Conservation (phyloP, 2,329 filamentous ascomycete genomes). For the Epichloe aotearoae region DNA sequence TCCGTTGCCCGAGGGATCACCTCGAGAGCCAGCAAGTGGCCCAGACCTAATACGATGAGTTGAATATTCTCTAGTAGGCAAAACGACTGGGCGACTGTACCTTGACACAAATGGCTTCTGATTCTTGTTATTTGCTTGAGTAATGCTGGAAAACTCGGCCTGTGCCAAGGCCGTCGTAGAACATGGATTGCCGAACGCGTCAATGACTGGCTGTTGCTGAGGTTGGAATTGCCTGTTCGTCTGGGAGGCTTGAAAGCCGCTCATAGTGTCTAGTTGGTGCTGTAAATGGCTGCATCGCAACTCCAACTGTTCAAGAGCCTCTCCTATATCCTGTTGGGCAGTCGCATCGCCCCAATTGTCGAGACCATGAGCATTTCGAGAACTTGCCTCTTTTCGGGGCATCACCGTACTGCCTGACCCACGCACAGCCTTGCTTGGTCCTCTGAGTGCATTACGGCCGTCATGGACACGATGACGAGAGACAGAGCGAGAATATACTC, state of each 20-base stretch:
- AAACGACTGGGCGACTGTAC: neutral
- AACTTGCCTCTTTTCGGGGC: neutral
- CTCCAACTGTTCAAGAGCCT: conserved; percentile 4
- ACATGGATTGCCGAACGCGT: neutral
- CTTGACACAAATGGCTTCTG: neutral
- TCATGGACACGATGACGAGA: neutral
- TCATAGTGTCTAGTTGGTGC: conserved; percentile 1
- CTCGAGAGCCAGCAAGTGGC: neutral
- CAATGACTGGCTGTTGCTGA: neutral
- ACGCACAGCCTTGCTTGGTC: no score
- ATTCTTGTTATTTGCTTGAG: neutral
- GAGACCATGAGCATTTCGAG: neutral
- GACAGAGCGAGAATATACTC: neutral
- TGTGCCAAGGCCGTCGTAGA: neutral
- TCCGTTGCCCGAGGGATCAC: neutral
- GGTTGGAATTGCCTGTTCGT: neutral
- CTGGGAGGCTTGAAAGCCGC: neutral
- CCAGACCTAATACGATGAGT: neutral
- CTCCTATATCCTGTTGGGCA: neutral
- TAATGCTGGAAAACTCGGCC: neutral
- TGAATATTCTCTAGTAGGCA: neutral
- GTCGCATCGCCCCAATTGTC: neutral
- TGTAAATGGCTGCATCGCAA: conserved; percentile 1
- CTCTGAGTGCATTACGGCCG: no score
- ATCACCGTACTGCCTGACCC: neutral